Conservation (phyloP, 305 asterid species). For the Solanum hybrid region DNA sequence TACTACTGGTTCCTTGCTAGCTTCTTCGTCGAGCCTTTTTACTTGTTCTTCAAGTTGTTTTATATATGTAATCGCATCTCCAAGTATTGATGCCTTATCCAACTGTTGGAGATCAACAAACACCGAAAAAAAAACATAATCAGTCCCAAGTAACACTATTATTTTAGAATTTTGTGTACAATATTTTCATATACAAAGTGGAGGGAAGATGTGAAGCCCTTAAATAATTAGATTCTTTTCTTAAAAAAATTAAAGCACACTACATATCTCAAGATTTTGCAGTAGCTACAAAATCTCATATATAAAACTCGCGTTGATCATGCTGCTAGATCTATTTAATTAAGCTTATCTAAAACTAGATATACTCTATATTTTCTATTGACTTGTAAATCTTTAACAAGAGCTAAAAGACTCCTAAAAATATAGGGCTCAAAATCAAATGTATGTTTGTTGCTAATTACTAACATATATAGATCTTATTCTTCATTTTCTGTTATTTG, state of each 20-base stretch:
- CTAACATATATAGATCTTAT: not conserved
- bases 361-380: not conserved
- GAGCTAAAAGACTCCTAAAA: not conserved
- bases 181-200: not conserved
- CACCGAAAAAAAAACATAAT: not conserved
- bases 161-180: not conserved
- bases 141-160: not conserved
- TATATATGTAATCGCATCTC: slow-evolving; percentile 37
- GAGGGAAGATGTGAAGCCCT: not conserved
- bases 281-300: not conserved
- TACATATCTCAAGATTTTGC: not conserved
- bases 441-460: not conserved
- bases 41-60: slow-evolving; percentile 33
- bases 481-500: not conserved
- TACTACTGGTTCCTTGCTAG: slow-evolving; percentile 14
- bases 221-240: not conserved
- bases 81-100: slow-evolving; percentile 35
- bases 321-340: not conserved
- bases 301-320: not conserved
- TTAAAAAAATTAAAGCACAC: not conserved
- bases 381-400: not conserved
- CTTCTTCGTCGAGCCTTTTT: slow-evolving; percentile 16
- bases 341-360: not conserved
- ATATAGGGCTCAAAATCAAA: not conserved
- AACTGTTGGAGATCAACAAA: slow-evolving; percentile 14